These are phyloP conservation scores for Stromatinia cepivora DNA, from an alignment of 2,329 filamentous ascomycete genomes.

Conservation along the genomic window DNA sequence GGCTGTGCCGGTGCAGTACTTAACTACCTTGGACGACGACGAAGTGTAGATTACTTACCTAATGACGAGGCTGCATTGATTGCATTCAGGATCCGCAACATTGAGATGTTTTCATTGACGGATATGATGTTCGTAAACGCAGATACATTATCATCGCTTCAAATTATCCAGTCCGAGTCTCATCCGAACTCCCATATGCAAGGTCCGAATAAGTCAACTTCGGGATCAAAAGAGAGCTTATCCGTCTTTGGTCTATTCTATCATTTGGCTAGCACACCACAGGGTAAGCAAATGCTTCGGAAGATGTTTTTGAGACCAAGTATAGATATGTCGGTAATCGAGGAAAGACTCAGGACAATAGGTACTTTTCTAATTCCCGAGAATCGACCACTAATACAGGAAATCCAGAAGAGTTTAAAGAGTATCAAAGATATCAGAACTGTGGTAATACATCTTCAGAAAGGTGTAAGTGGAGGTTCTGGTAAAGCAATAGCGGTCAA, in stretches of 20 bases:
- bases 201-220: constrained; percentile 60
- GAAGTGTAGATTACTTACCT: constrained; percentile 61
- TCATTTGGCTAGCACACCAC: constrained; percentile 70
- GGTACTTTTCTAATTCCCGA: constrained; percentile 64
- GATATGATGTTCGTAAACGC: constrained; percentile 73
- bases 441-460: constrained; percentile 68
- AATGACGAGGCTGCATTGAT: constrained; percentile 55
- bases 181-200: constrained; percentile 81
- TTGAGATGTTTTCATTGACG: constrained; percentile 74
- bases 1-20: constrained; percentile 87
- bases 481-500: constrained; percentile 49
- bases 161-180: constrained; percentile 79
- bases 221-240: constrained; percentile 73
- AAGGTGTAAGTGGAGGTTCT: constrained; percentile 64
- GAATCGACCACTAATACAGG: constrained; percentile 58
- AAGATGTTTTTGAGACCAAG: constrained; percentile 81
- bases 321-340: constrained; percentile 65
- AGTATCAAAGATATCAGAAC: constrained; percentile 75
- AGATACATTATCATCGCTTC: constrained; percentile 78
- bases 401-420: constrained; percentile 61
- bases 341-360: constrained; percentile 70
- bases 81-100: constrained; percentile 59
- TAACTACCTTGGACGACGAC: constrained; percentile 71
- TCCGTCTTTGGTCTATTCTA: constrained; percentile 85
- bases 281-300: constrained; percentile 74